A percentile compares a stretch with the other conserved stretches of the same genome.
These are phyloP conservation scores for Westerdykella ornata DNA, from an alignment of 2,329 filamentous ascomycete species.

Conservation along the genomic window DNA sequence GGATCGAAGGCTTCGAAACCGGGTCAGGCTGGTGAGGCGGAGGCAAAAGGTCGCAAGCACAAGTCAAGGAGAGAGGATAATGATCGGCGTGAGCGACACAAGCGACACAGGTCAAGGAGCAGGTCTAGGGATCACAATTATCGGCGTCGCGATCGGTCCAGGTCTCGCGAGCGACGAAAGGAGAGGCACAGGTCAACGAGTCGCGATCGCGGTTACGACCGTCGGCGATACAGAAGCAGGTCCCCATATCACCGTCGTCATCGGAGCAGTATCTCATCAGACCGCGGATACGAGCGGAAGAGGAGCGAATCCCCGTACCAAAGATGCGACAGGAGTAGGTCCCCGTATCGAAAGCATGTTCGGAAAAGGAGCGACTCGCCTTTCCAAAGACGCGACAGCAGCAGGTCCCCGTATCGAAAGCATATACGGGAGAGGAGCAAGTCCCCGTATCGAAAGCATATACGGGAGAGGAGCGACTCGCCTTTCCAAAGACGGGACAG, in stretches of 20 bases:
- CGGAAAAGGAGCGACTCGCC: slow-evolving; percentile 10
- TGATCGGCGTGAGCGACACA: slow-evolving; percentile 8
- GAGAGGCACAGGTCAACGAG: slow-evolving; percentile 25
- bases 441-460: slow-evolving; percentile 4
- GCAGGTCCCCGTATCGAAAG: slow-evolving; percentile 17
- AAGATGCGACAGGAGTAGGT: too few relatives aligned
- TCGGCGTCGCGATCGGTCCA: slow-evolving; percentile 1
- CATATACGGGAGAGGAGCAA: neutral
- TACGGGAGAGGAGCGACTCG: slow-evolving; percentile 8
- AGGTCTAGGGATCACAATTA: slow-evolving; percentile 19
- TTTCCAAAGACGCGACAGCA: slow-evolving; percentile 11
- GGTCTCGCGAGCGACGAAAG: slow-evolving; percentile 23
- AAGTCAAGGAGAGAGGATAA: slow-evolving; percentile 12
- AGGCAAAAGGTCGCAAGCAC: slow-evolving; percentile 31
- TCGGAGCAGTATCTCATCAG: slow-evolving; percentile 17
- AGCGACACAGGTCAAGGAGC: slow-evolving; percentile 19
- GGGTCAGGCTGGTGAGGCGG: slow-evolving; percentile 49
- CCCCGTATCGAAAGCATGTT: slow-evolving; percentile 4
- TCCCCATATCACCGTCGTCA: slow-evolving; percentile 23
- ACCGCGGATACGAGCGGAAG: slow-evolving; percentile 10
- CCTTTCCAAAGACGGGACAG: slow-evolving; percentile 9
- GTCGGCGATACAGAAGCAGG: neutral
- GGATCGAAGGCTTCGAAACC: slow-evolving; percentile 46
- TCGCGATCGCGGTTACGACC: slow-evolving; percentile 22
- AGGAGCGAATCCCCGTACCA: slow-evolving; percentile 5